Evolutionary conservation across 805 yeast genomes (phyloP).

Genomic region (Candida khao-thaluensis): DNA sequence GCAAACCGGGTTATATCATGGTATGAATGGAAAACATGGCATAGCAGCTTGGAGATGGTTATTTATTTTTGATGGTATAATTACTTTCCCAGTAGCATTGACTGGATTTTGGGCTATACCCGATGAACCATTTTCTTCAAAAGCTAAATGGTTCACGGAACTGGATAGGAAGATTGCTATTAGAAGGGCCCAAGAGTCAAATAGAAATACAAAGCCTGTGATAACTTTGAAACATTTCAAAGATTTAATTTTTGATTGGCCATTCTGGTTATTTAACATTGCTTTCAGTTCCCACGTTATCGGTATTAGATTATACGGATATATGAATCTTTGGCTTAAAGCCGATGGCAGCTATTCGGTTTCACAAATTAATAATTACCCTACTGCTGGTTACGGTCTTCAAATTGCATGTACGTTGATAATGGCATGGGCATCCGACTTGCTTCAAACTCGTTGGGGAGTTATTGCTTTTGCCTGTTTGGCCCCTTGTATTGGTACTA

Average conservation of each 20-base stretch:
- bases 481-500: slow-evolving; percentile 14
- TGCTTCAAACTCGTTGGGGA: slow-evolving; percentile 9
- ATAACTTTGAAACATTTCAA: slow-evolving; percentile 4
- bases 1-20: slow-evolving; percentile 16
- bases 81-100: slow-evolving; percentile 21
- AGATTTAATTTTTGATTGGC: slow-evolving; percentile 5
- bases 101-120: slow-evolving; percentile 23
- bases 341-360: slow-evolving; percentile 8
- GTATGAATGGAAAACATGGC: slow-evolving; percentile 5
- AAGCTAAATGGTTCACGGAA: slow-evolving; percentile 8
- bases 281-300: slow-evolving; percentile 6
- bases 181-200: slow-evolving; percentile 3
- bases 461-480: slow-evolving; percentile 10
- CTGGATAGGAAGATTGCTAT: slow-evolving; percentile 5
- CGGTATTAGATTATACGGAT: slow-evolving; percentile 10
- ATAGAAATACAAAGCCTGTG: slow-evolving; percentile 7
- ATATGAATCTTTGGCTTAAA: slow-evolving; percentile 15
- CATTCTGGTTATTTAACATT: slow-evolving; percentile 6
- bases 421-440: slow-evolving; percentile 15
- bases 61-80: slow-evolving; percentile 25
- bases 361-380: slow-evolving; percentile 7
- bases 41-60: slow-evolving; percentile 25
- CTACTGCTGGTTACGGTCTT: slow-evolving; percentile 10
- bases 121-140: slow-evolving; percentile 19
- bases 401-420: slow-evolving; percentile 10